These are phyloP conservation scores for Kurtzmaniella quercitrusa DNA, from an alignment of 1,139 yeast genomes.

Conservation along the genomic window DNA sequence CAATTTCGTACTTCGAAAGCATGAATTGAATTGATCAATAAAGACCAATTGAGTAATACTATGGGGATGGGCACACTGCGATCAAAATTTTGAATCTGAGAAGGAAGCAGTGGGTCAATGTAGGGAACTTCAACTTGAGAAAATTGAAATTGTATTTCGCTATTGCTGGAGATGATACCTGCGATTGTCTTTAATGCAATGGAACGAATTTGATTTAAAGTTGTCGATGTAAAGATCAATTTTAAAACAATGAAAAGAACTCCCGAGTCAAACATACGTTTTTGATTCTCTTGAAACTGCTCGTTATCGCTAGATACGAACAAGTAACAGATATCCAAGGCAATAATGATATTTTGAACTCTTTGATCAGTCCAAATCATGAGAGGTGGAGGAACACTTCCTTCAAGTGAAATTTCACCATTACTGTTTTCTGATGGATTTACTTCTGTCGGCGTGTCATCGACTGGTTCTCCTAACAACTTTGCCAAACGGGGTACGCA, in stretches of 20 bases:
- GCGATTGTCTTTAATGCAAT: constrained; percentile 72
- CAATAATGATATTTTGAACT: constrained; percentile 57
- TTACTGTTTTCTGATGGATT: background rate
- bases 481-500: constrained; percentile 63
- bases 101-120: constrained; percentile 75
- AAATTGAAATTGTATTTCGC: constrained; percentile 62
- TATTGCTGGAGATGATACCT: constrained; percentile 65
- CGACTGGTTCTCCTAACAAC: constrained; percentile 59
- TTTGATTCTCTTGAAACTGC: constrained; percentile 58
- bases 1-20: constrained; percentile 76
- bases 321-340: constrained; percentile 68
- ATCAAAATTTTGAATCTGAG: constrained; percentile 33
- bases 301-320: constrained; percentile 77
- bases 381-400: constrained; percentile 18
- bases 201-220: constrained; percentile 62
- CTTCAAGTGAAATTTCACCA: background rate
- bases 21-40: constrained; percentile 76
- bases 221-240: constrained; percentile 60
- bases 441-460: constrained; percentile 27
- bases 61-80: constrained; percentile 59
- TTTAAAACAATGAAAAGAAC: constrained; percentile 62
- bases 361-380: constrained; percentile 75
- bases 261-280: constrained; percentile 56
- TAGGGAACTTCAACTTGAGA: constrained; percentile 88
- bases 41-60: constrained; percentile 79